These are phyloP conservation scores for Thinopyrum elongatum DNA, from an alignment of 176 grass and related monocot genomes.

Conservation along the genomic window DNA sequence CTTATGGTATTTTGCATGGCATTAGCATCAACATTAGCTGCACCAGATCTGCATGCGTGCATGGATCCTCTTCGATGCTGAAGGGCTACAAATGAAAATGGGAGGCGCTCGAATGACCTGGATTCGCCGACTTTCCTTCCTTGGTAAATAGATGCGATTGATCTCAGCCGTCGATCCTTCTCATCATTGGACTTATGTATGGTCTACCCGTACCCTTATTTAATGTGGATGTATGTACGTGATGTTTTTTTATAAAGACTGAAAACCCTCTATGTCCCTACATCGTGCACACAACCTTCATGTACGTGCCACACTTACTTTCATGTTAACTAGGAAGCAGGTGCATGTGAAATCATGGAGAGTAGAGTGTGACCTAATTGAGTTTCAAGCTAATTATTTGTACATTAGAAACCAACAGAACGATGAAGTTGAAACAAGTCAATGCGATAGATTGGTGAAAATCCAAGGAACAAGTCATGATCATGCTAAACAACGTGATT, in stretches of 20 bases:
- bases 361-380: too few species aligned
- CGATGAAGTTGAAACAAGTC: neutral
- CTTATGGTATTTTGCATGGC: neutral
- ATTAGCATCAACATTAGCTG: too few species aligned
- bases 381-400: too few species aligned
- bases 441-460: neutral
- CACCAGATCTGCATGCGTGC: too few species aligned
- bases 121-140: neutral
- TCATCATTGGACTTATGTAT: too few species aligned
- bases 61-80: too few species aligned
- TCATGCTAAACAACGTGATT: neutral
- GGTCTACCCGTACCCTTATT: neutral
- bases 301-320: neutral
- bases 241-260: too few species aligned
- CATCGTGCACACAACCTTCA: neutral
- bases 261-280: too few species aligned
- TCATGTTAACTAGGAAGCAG: neutral
- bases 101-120: neutral
- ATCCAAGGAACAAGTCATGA: neutral
- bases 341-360: conserved; percentile 33
- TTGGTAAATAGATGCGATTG: neutral
- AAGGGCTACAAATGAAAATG: too few species aligned
- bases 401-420: neutral
- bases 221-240: too few species aligned
- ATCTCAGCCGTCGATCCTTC: neutral